phyloP scores from a whole-genome alignment of 208 protist genomes.

The Herpetomonas muscarum region DNA sequence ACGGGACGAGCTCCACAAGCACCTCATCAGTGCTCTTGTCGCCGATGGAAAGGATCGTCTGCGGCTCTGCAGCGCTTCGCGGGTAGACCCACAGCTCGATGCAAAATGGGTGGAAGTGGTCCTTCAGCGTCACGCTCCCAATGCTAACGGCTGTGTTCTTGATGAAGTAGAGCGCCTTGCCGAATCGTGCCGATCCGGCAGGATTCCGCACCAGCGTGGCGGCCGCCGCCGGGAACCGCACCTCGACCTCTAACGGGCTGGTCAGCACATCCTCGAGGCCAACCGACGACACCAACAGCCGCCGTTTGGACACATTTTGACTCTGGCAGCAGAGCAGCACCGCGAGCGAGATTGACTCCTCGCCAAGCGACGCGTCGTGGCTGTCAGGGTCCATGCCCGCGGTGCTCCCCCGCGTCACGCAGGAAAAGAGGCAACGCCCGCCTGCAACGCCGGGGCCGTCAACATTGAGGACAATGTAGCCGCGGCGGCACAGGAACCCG shows the following conservation, averaged over 20 bases:
- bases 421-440: constrained; percentile 2
- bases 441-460: background rate
- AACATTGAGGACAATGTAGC: background rate
- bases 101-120: constrained; percentile 79
- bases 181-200: background rate
- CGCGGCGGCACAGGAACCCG: background rate
- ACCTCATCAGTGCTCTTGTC: constrained; percentile 83
- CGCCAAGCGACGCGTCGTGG: background rate
- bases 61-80: constrained; percentile 51
- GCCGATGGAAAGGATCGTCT: constrained; percentile 75
- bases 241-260: background rate
- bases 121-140: constrained; percentile 68
- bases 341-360: background rate
- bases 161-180: constrained; percentile 70
- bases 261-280: background rate
- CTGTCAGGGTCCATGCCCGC: background rate
- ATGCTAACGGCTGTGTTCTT: constrained; percentile 42
- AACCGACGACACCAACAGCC: background rate
- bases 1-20: constrained; percentile 68
- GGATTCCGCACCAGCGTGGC: constrained; percentile 28
- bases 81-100: constrained; percentile 87
- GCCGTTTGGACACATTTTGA: background rate
- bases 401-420: background rate
- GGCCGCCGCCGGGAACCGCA: background rate
- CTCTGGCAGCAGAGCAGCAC: constrained; percentile 2